Base-by-base conservation (phyloP, 768 basidiomycete species). In the Leucocoprinus sp. region DNA sequence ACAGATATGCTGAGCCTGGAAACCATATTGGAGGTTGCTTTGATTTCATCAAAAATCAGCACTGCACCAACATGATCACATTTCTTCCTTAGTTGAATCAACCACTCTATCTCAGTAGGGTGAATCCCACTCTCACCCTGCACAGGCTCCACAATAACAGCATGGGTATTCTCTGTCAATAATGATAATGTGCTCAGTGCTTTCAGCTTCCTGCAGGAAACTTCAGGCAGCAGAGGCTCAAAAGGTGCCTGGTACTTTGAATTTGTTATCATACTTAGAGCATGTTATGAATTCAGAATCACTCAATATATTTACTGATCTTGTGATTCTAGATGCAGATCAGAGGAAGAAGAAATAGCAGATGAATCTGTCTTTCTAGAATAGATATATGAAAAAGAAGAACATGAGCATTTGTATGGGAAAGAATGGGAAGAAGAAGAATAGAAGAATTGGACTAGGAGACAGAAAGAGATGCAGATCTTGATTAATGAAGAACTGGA, bases 51-150 rank as follows among this genome's bases (percentile, higher is more conserved):
- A 65, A 79, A 98, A 52, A 99, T 92, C 63, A 98, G 64, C 27
- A 95, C 87, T 2, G 95, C 91, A 33, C 90, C 91, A 24, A 91
- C 84, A 54, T 91, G 82, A 61, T 93, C 80, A 57, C 92, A 93
- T 46, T 84, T 74, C 64, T 79, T 78, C 55, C 92, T 78, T 50
- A 99, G 61, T 42, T 80, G 78, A 47, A 73, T 71, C 52, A 98
- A 61, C 83, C 87, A 99, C 36, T 79, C 78, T 27, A 75, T 70
- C 17, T 75, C 64, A 0, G 84, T 87, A 37, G 70, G 69, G 49
- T 83, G 72, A 45, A 97, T 80, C 0, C 96, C 96, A 8, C 96
- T 96, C 63, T 99, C 96, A 14, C 96, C 96, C 60, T 99, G 96
- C 39, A 98, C 88, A 2, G 96, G 95, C 63, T 99, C 96, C 2